phyloP scores from a whole-genome alignment of 331 rosid species.

The Erythrophleum ivorense region DNA sequence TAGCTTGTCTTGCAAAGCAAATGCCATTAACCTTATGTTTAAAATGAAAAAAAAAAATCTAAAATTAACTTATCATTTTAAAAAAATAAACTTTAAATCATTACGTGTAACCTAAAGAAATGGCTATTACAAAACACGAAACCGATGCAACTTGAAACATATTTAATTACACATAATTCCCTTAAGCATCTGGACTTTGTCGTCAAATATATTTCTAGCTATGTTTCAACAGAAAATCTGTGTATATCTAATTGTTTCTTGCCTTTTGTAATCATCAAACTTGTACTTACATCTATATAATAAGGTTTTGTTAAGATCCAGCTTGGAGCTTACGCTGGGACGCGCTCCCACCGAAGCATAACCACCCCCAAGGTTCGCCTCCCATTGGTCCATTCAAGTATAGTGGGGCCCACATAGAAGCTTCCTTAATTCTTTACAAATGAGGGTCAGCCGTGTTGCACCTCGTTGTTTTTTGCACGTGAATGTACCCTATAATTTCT shows the following conservation, averaged over 20 bases:
- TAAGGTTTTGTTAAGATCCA: slow-evolving; percentile 12
- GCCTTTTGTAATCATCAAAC: too few relatives aligned
- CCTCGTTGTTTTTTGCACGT: background rate
- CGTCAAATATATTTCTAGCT: too few relatives aligned
- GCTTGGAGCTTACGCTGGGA: slow-evolving; percentile 15
- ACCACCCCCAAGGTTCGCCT: background rate
- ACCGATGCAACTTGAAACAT: too few relatives aligned
- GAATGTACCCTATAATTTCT: slow-evolving; percentile 25
- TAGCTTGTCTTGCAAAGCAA: background rate
- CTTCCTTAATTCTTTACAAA: slow-evolving; percentile 30
- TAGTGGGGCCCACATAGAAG: slow-evolving; percentile 42
- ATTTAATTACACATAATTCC: too few relatives aligned
- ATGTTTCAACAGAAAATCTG: background rate
- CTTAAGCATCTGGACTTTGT: too few relatives aligned
- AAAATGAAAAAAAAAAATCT: background rate
- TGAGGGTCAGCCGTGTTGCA: background rate
- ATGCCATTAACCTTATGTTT: background rate
- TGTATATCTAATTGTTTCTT: too few relatives aligned
- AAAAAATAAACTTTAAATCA: too few relatives aligned
- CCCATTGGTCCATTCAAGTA: slow-evolving; percentile 13
- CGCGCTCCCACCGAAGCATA: slow-evolving; percentile 28
- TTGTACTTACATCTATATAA: background rate
- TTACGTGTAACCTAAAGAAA: too few relatives aligned
- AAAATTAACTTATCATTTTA: too few relatives aligned
- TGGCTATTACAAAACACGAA: too few relatives aligned